phyloP scores from a whole-genome alignment of 768 basidiomycete genomes.

The Fistulinella prunicolor region DNA sequence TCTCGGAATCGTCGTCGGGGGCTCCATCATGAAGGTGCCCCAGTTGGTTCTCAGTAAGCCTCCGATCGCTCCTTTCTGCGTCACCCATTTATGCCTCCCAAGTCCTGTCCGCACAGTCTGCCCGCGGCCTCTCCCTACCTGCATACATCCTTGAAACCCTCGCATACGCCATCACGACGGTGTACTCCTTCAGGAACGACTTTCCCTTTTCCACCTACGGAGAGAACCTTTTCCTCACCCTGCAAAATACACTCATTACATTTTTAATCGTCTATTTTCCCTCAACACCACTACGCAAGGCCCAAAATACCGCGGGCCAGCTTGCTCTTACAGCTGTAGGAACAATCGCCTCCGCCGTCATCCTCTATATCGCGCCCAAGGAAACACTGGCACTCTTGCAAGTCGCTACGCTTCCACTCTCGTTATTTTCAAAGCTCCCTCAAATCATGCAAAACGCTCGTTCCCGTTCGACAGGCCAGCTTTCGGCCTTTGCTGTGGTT shows the following conservation, averaged over 20 bases:
- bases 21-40: slow-evolving; percentile 94
- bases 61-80: background rate
- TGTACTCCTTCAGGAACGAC: slow-evolving; percentile 78
- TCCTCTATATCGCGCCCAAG: slow-evolving; percentile 48
- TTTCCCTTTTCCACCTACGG: slow-evolving; percentile 98
- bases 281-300: slow-evolving; percentile 24
- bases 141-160: slow-evolving; percentile 90
- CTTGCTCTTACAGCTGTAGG: slow-evolving; percentile 32
- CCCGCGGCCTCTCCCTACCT: slow-evolving; percentile 81
- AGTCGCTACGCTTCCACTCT: slow-evolving; percentile 83
- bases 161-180: slow-evolving; percentile 84
- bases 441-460: slow-evolving; percentile 85
- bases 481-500: slow-evolving; percentile 89
- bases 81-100: background rate
- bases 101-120: slow-evolving; percentile 75
- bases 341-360: slow-evolving; percentile 34
- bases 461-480: slow-evolving; percentile 81
- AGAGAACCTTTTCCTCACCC: slow-evolving; percentile 90
- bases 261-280: slow-evolving; percentile 78
- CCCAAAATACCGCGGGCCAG: slow-evolving; percentile 28
- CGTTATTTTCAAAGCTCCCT: slow-evolving; percentile 89
- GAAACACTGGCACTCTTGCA: slow-evolving; percentile 67
- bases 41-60: slow-evolving; percentile 80
- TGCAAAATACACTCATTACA: slow-evolving; percentile 87
- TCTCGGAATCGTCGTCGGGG: slow-evolving; percentile 87